Base-by-base conservation (phyloP, 2,329 filamentous ascomycete genomes). In the Botrytis deweyae region DNA sequence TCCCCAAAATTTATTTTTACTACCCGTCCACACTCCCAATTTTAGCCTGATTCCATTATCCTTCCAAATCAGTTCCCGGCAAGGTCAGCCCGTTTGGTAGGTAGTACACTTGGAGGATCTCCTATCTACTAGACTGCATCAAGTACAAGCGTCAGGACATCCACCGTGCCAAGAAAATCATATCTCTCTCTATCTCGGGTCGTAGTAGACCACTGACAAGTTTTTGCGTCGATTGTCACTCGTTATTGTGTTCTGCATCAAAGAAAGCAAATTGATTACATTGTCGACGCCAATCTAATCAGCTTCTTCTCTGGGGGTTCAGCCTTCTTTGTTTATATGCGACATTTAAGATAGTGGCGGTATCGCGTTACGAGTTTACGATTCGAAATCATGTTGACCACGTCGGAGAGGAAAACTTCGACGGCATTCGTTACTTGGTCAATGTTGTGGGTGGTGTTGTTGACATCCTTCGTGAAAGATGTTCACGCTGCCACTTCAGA, bases 401-500 rank as follows among this genome's bases (percentile, higher is more conserved):
- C 73, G 63, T 73, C 73, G 71, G 49, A 46, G 49, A 67, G 46
- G 40, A 65, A 46, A 42, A 42, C 46, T 36, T 61, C 71, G 72
- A 71, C 74, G 72, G 72, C 74, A 73, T 70, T 75, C 74, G 65
- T 75, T 75, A 65, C 55, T 73, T 46, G 42, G 55, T 73, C 72
- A 42, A 72, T 65, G 61, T 63, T 63, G 44, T 58, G n/a, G 66
- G 66, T 58, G 64, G 62, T 29, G 44, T n/a, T 72, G 12, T 33
- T 70, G 36, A 59, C 55, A 8, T 68, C 38, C 12, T 12, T 74
- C 40, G 25, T 55, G 16, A 52, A 59, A 58, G 38, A 42, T 49
- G 40, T 59, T 20, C 59, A 65, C 10, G 78, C 77, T 25, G 77
- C 77, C 4, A 73, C 73, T 8, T 64, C 75, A 16, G 75, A 77